Evolutionary conservation across 345 rosid species (phyloP), one percentile per base, ranked within the genome.

Genomic region (Conringia planisiliqua): DNA sequence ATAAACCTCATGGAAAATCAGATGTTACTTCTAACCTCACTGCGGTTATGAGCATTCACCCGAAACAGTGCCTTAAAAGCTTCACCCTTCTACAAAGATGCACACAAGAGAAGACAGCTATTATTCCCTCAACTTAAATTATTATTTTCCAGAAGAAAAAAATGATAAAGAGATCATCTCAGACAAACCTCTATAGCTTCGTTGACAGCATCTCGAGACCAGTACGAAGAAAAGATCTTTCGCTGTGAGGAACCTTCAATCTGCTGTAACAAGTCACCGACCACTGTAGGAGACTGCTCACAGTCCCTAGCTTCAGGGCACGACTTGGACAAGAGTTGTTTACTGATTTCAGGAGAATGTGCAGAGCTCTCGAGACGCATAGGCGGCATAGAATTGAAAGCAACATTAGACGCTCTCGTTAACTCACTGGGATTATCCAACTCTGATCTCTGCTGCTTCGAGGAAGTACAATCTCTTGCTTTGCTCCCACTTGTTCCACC

Each of bases 21-120:
- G 55, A 55, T 68, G 68, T 52, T 10, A 70, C 17, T 39, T 78
- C 86, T 60, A 64, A 93, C 98, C 98, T 91, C 98, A 6, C 61
- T 75, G 62, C 86, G 80, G 68, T 91, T 90, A 83, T 94, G 87
- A 70, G 96, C 96, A 88, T 94, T 94, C 72, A 88, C 95, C 66
- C 75, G 88, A 82, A 87, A 87, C 47, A 70, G 57, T 5, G 91
- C 90, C 82, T 81, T 87, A 51, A 88, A 91, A 55, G 82, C 93
- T 78, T 90, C 89, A 43, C 95, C 89, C 62, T 79, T 88, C 97
- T 94, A 89, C 50, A 59, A 51, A 80, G 36, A 52, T 77, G 48
- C 46, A 80, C 11, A 77, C 20, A 35, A 54, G 43, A 66, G 42
- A 79, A 52, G 43, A 69, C 8, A 2, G 24, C 2, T 22, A 22